Percentiles rank a stretch among this genome's conserved stretches.
Evolutionary conservation across 306 rosid species (phyloP).

Genomic region (Herpetospermum pedunculosum): DNA sequence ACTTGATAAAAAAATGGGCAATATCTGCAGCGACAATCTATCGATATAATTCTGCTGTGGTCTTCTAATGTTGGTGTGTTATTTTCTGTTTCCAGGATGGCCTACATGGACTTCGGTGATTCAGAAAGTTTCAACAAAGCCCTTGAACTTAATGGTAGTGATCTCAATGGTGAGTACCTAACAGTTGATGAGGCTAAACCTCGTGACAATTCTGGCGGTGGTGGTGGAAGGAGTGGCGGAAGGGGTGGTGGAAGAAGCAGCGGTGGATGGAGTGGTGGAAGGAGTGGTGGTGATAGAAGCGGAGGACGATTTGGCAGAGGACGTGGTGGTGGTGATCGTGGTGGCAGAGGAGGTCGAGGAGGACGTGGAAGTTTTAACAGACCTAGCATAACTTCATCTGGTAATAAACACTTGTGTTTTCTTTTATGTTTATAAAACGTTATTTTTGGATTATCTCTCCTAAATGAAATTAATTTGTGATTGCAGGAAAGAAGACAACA

Average conservation of each 20-base stretch:
- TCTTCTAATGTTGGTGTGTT: background rate
- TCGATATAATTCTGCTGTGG: too few relatives aligned
- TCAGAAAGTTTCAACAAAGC: slow-evolving; percentile 29
- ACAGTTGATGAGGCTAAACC: slow-evolving; percentile 76
- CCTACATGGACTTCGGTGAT: slow-evolving; percentile 65
- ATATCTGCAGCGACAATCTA: too few relatives aligned
- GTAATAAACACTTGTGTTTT: too few relatives aligned
- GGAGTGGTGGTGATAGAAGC: slow-evolving; percentile 9
- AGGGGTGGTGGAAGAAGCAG: slow-evolving; percentile 9
- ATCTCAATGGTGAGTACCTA: slow-evolving; percentile 31
- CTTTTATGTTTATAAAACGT: too few relatives aligned
- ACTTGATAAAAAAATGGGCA: slow-evolving; percentile 2
- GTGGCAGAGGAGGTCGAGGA: slow-evolving; percentile 20
- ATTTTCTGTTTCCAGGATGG: slow-evolving; percentile 32
- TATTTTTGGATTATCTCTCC: background rate
- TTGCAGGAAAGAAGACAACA: slow-evolving; percentile 9
- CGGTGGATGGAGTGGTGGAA: slow-evolving; percentile 16
- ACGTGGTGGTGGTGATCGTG: slow-evolving; percentile 14
- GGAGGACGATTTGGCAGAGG: background rate
- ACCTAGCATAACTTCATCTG: slow-evolving; percentile 31
- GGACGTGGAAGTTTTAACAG: slow-evolving; percentile 29
- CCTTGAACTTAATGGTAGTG: slow-evolving; percentile 38
- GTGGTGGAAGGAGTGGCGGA: slow-evolving; percentile 19
- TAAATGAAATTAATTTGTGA: background rate
- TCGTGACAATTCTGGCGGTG: slow-evolving; percentile 20